Conservation (phyloP, 306 rosid species). For the Malus orientalis region DNA sequence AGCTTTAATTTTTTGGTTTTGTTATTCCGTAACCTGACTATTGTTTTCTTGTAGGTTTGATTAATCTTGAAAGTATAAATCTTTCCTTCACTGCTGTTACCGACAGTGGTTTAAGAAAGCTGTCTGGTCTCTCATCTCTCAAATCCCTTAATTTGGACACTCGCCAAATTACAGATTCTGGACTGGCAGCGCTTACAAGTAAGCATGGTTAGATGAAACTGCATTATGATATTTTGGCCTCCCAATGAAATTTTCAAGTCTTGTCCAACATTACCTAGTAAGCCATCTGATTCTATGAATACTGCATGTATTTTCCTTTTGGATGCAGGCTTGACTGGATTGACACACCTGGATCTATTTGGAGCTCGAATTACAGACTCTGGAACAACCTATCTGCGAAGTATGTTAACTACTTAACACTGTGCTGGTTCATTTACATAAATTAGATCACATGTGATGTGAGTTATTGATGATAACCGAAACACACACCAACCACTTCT, state of each 20-base stretch:
- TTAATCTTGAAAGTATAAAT: conserved; percentile 70
- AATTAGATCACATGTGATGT: not conserved
- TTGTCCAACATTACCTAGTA: not conserved
- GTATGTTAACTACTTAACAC: conserved; percentile 36
- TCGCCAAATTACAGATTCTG: conserved; percentile 75
- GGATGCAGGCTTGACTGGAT: conserved; percentile 72
- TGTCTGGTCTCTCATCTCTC: conserved; percentile 74
- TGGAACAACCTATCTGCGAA: conserved; percentile 66
- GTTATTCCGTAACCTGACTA: conserved; percentile 1
- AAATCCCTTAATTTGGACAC: conserved; percentile 93
- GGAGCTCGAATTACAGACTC: conserved; percentile 84
- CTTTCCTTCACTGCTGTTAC: conserved; percentile 72
- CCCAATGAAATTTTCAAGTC: not conserved
- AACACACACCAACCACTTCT: not conserved
- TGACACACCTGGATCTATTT: conserved; percentile 85
- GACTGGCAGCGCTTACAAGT: conserved; percentile 77
- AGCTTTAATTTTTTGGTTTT: not conserved
- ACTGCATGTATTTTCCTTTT: not conserved
- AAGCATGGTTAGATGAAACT: conserved; percentile 25
- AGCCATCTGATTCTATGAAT: not conserved
- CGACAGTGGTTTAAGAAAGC: conserved; percentile 59
- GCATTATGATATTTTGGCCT: not conserved
- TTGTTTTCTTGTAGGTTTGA: conserved; percentile 55
- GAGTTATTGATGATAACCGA: not conserved
- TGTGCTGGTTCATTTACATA: not conserved